phyloP scores from a whole-genome alignment of 768 basidiomycete species.

The Auricularia sp. region DNA sequence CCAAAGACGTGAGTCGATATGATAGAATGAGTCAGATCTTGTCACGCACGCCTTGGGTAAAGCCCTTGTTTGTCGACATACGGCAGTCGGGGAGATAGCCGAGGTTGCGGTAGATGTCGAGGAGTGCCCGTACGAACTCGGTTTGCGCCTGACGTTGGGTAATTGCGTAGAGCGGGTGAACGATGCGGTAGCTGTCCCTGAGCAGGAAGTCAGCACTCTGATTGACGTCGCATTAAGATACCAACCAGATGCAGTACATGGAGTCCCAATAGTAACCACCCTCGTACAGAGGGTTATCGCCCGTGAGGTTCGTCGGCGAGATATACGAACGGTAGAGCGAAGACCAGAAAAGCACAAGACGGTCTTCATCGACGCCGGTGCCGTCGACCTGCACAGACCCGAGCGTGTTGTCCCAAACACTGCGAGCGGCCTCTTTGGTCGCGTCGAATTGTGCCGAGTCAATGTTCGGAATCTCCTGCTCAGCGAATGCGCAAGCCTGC shows the following conservation, averaged over 20 bases:
- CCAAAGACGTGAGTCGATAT: background rate
- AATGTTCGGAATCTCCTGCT: constrained; percentile 9
- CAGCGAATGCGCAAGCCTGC: constrained; percentile 11
- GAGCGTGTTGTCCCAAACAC: constrained; percentile 1
- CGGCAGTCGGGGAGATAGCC: constrained; percentile 21
- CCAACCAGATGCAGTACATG: constrained; percentile 18
- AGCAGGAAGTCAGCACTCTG: background rate
- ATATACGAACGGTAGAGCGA: constrained; percentile 44
- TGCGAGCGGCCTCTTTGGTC: constrained; percentile 1
- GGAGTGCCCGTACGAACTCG: constrained; percentile 16
- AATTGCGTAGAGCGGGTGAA: constrained; percentile 13
- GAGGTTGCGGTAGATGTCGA: constrained; percentile 18
- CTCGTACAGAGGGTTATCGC: constrained; percentile 19
- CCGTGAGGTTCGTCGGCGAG: constrained; percentile 30
- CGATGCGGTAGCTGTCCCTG: background rate
- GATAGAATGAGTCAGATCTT: background rate
- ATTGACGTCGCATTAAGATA: too few species aligned
- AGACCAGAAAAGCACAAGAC: background rate
- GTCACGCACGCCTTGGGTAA: constrained; percentile 15
- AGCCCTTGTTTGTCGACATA: constrained; percentile 19
- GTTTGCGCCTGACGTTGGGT: constrained; percentile 10
- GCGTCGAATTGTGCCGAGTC: constrained; percentile 6
- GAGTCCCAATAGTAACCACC: constrained; percentile 18
- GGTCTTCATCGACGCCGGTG: background rate
- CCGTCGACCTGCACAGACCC: background rate